A percentile compares a stretch with the other conserved stretches of the same genome.
These are phyloP conservation scores for Boletus sp. DNA, from an alignment of 1,284 basidiomycete species.

Conservation along the genomic window DNA sequence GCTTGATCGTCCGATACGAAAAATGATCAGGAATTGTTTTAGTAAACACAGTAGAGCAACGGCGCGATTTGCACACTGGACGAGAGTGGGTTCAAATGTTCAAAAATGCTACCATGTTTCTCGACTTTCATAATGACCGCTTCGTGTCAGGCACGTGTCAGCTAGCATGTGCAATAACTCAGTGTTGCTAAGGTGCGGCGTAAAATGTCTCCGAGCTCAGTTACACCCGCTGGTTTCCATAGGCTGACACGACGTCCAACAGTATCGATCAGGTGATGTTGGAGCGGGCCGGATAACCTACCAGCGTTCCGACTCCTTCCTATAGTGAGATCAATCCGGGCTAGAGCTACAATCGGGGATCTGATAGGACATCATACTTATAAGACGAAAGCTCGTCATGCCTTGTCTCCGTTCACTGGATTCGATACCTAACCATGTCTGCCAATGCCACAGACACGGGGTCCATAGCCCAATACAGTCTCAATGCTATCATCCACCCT, in stretches of 20 bases:
- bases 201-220: not conserved
- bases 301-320: too few relatives aligned
- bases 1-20: too few relatives aligned
- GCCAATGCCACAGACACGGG: slow-evolving; percentile 1
- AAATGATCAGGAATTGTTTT: not conserved
- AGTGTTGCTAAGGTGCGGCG: not conserved
- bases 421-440: not conserved
- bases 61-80: not conserved
- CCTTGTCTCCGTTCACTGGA: not conserved
- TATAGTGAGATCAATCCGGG: not conserved
- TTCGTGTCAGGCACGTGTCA: not conserved
- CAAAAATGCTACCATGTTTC: not conserved
- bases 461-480: not conserved
- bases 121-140: not conserved
- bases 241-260: not conserved
- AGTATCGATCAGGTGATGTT: not conserved
- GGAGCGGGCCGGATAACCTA: not conserved
- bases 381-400: not conserved
- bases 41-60: not conserved
- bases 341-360: not conserved
- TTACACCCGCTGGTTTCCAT: not conserved
- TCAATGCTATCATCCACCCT: not conserved
- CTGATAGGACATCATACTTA: not conserved
- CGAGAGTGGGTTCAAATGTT: not conserved
- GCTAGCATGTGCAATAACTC: not conserved